A percentile compares a stretch with the other conserved stretches of the same genome.
Evolutionary conservation across 129 eudicot species (phyloP).

Genomic region (Erigeron canadensis): DNA sequence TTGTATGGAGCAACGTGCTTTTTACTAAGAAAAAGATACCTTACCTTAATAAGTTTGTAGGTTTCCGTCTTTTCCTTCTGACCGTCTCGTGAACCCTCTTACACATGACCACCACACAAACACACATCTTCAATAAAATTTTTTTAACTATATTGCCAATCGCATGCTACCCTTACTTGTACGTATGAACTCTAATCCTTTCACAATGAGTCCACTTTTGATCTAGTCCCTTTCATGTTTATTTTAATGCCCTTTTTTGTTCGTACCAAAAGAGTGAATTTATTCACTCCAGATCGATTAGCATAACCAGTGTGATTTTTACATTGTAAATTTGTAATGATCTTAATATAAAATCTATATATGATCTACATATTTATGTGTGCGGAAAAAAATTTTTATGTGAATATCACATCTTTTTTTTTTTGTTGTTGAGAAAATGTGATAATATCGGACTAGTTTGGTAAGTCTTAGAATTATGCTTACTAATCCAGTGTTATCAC

Average conservation of each 20-base stretch:
- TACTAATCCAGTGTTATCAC: too few species aligned
- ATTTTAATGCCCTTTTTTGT: constrained; percentile 5
- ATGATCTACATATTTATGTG: too few species aligned
- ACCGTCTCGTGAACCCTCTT: constrained; percentile 35
- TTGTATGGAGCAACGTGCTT: constrained; percentile 35
- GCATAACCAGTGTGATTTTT: too few species aligned
- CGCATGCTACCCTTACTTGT: constrained; percentile 20
- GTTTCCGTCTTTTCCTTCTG: constrained; percentile 27
- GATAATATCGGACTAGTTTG: too few species aligned
- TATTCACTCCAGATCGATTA: neutral
- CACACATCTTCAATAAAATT: neutral
- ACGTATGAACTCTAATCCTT: neutral
- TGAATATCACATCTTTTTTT: too few species aligned
- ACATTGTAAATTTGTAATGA: too few species aligned
- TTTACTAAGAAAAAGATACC: constrained; percentile 31
- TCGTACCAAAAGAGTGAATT: constrained; percentile 23
- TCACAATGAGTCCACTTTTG: neutral
- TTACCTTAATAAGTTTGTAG: constrained; percentile 18
- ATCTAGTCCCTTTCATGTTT: constrained; percentile 26
- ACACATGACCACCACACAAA: constrained; percentile 18
- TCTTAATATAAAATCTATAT: too few species aligned
- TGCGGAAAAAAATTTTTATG: too few species aligned
- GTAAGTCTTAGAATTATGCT: too few species aligned
- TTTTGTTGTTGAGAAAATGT: too few species aligned
- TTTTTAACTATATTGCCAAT: constrained; percentile 20